Evolutionary conservation across 2,329 filamentous ascomycete genomes (phyloP).

Genomic region (Phyllosticta citriasiana): DNA sequence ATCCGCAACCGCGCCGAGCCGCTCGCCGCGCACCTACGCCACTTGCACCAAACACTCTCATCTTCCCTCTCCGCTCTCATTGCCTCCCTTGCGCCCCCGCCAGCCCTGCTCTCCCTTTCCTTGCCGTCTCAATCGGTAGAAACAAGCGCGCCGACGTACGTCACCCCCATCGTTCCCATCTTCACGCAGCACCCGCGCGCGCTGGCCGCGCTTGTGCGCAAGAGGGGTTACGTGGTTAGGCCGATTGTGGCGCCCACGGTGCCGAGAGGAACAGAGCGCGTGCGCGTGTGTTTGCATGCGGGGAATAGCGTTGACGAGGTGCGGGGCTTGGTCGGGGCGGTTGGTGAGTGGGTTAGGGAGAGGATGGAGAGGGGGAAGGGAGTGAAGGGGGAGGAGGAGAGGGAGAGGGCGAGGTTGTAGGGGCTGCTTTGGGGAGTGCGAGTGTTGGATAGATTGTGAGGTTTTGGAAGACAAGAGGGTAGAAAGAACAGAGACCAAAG

Average conservation of each 20-base stretch:
- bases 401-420: not conserved
- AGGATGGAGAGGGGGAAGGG: not conserved
- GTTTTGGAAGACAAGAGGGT: not conserved
- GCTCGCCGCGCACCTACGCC: constrained; percentile 14
- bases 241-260: constrained; percentile 33
- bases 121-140: not conserved
- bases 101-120: not conserved
- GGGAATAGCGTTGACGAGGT: constrained; percentile 30
- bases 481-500: not conserved
- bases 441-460: not conserved
- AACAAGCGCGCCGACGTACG: not conserved
- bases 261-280: constrained; percentile 28
- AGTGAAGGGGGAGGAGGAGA: not conserved
- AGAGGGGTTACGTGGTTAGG: constrained; percentile 24
- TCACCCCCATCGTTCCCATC: constrained; percentile 23
- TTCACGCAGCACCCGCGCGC: constrained; percentile 19
- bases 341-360: not conserved
- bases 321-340: constrained; percentile 18
- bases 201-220: constrained; percentile 21
- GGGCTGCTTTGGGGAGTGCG: not conserved
- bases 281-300: constrained; percentile 34
- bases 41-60: constrained; percentile 18
- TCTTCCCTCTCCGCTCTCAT: constrained; percentile 17
- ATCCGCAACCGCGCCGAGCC: constrained; percentile 14
- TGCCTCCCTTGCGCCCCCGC: not conserved